phyloP scores from a whole-genome alignment of 768 basidiomycete species.

The Termitomyces sp. region DNA sequence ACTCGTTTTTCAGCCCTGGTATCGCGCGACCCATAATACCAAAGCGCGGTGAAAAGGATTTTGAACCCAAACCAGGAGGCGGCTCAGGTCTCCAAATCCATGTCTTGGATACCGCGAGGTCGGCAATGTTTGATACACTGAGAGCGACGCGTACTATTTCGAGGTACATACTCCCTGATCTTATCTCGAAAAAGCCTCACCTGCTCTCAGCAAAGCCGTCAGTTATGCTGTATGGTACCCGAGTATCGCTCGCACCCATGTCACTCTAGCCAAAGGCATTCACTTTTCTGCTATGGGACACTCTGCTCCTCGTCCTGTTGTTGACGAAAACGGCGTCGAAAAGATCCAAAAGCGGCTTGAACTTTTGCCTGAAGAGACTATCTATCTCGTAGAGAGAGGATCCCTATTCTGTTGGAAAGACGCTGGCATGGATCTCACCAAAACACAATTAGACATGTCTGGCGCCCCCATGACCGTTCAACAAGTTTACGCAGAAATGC shows the following conservation, averaged over 20 bases:
- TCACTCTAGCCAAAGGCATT: constrained; percentile 74
- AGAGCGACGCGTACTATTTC: constrained; percentile 68
- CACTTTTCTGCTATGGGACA: constrained; percentile 81
- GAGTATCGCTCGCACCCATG: constrained; percentile 53
- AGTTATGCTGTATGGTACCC: constrained; percentile 84
- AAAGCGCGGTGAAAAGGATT: constrained; percentile 96
- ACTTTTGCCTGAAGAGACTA: constrained; percentile 89
- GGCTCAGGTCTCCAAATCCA: constrained; percentile 77
- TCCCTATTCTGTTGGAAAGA: constrained; percentile 80
- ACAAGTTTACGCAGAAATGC: constrained; percentile 83
- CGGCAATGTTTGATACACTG: constrained; percentile 85
- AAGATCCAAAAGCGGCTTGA: constrained; percentile 67
- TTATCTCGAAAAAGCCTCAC: not conserved
- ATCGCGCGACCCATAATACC: constrained; percentile 72
- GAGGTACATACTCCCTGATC: constrained; percentile 38
- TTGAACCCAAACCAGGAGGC: constrained; percentile 67
- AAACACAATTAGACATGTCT: constrained; percentile 31
- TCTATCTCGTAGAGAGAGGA: constrained; percentile 92
- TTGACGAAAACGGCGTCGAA: constrained; percentile 24
- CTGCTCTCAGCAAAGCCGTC: constrained; percentile 53
- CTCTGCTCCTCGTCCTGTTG: constrained; percentile 50
- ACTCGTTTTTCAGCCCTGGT: constrained; percentile 25
- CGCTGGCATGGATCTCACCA: constrained; percentile 21
- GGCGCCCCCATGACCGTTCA: constrained; percentile 87
- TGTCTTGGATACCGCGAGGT: constrained; percentile 71